phyloP scores from a whole-genome alignment of 345 rosid genomes.

The Eucalyptus microcorys region DNA sequence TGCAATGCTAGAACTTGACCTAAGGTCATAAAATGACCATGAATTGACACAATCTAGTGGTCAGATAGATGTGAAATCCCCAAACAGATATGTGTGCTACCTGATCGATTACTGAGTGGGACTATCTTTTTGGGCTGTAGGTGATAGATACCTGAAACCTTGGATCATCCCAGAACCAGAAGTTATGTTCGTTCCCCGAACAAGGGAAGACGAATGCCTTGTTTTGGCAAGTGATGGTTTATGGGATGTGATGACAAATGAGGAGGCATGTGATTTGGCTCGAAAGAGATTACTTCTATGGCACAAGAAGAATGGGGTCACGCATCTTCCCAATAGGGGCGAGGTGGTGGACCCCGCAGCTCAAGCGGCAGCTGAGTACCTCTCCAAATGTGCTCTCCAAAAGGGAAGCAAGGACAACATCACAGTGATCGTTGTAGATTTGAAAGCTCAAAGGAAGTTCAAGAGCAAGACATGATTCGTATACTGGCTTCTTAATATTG shows the following conservation, averaged over 20 bases:
- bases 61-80: not conserved
- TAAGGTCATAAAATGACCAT: not conserved
- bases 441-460: slow-evolving; percentile 90
- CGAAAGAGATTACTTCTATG: slow-evolving; percentile 70
- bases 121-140: slow-evolving; percentile 22
- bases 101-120: not conserved
- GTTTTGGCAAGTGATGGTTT: slow-evolving; percentile 86
- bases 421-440: slow-evolving; percentile 71
- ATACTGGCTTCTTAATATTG: not conserved
- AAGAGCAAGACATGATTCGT: slow-evolving; percentile 47
- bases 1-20: not conserved
- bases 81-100: not conserved
- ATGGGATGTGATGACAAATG: slow-evolving; percentile 94
- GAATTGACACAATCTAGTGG: not conserved
- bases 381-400: slow-evolving; percentile 65
- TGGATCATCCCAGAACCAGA: slow-evolving; percentile 96
- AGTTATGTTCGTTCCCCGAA: slow-evolving; percentile 69
- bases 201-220: slow-evolving; percentile 88
- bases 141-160: slow-evolving; percentile 91
- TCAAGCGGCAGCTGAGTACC: slow-evolving; percentile 87
- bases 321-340: slow-evolving; percentile 32
- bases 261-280: slow-evolving; percentile 89
- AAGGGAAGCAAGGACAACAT: slow-evolving; percentile 93
- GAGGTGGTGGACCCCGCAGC: slow-evolving; percentile 64
- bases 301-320: slow-evolving; percentile 70